Conservation (phyloP, 179 eudicot species). For the Beta macrorhiza region DNA sequence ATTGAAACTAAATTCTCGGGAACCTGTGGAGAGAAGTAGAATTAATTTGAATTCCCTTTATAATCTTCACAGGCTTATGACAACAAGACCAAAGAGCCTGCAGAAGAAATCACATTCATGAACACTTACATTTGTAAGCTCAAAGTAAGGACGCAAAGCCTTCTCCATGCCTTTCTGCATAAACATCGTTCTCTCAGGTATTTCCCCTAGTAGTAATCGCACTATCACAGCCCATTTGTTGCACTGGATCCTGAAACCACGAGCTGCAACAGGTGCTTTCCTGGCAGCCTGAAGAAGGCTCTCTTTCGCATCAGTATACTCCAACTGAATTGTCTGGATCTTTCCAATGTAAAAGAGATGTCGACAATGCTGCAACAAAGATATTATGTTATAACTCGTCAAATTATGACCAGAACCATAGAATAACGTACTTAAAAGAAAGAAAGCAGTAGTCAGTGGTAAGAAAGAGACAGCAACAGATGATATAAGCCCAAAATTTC, state of each 20-base stretch:
- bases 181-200: slow-evolving; percentile 93
- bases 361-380: slow-evolving; percentile 73
- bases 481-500: neutral
- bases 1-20: neutral
- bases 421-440: neutral
- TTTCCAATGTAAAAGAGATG: slow-evolving; percentile 93
- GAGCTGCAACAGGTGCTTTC: slow-evolving; percentile 90
- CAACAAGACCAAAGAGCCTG: neutral
- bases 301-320: slow-evolving; percentile 98
- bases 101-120: slow-evolving; percentile 2
- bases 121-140: slow-evolving; percentile 88
- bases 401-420: neutral
- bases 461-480: neutral
- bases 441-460: neutral
- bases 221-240: slow-evolving; percentile 97
- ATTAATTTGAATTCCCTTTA: too few species aligned
- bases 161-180: slow-evolving; percentile 99
- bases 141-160: slow-evolving; percentile 92
- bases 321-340: slow-evolving; percentile 90
- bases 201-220: slow-evolving; percentile 84
- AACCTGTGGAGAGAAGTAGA: neutral
- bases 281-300: slow-evolving; percentile 96
- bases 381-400: slow-evolving; percentile 2
- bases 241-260: slow-evolving; percentile 93
- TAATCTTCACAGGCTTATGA: neutral